These are phyloP conservation scores for Vigna reflexopilosa DNA, from an alignment of 306 rosid species.

Conservation along the genomic window DNA sequence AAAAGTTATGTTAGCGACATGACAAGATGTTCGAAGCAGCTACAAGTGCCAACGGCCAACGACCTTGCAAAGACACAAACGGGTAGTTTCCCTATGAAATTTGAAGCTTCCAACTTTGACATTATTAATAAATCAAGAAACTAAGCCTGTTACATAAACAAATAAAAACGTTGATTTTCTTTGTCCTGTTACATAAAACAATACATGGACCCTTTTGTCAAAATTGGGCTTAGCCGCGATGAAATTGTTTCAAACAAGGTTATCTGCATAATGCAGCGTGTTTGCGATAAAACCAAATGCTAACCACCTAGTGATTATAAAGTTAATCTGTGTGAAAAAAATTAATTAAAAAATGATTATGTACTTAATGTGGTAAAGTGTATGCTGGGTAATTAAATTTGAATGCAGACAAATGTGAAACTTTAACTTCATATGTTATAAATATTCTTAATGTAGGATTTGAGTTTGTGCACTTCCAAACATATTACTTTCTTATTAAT, in stretches of 20 bases:
- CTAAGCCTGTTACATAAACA: background rate
- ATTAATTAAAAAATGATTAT: background rate
- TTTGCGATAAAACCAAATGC: slow-evolving; percentile 10
- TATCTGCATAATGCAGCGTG: background rate
- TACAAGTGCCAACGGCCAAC: background rate
- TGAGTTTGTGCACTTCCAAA: no score
- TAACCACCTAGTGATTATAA: background rate
- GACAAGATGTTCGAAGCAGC: slow-evolving; percentile 1
- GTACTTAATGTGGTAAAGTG: background rate
- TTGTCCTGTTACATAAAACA: background rate
- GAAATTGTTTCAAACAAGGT: slow-evolving; percentile 1
- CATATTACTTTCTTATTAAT: no score
- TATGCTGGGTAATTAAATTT: background rate
- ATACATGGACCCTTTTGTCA: background rate
- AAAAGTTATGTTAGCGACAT: background rate
- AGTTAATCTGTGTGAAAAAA: background rate
- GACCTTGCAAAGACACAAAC: background rate
- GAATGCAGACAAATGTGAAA: background rate
- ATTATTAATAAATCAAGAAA: slow-evolving; percentile 18
- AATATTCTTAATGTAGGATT: no score
- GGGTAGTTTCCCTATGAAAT: background rate
- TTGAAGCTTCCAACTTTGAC: slow-evolving; percentile 37
- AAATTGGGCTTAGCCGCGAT: background rate
- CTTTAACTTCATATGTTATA: no score
- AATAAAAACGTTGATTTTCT: slow-evolving; percentile 3